Base-by-base conservation (phyloP, 2,329 filamentous ascomycete species). In the Stagonosporopsis rhizophila region DNA sequence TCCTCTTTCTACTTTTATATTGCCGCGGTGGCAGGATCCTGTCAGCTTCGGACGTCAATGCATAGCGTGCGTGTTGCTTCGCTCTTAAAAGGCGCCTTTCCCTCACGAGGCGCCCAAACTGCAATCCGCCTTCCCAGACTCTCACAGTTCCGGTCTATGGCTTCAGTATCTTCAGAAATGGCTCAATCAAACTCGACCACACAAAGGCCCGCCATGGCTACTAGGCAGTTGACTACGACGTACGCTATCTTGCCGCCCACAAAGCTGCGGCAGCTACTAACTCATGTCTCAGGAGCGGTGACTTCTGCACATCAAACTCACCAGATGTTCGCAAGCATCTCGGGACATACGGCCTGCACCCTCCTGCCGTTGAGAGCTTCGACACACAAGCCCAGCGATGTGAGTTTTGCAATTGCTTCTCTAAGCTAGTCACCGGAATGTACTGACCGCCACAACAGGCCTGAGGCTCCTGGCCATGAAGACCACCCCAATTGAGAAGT, bases 401-500 rank as follows among this genome's bases (percentile, higher is more conserved):
- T 82, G 61, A 68, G 75, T 67, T 28, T 20, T 20, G 19, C 40
- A 34, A 19, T n/a, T 12, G n/a, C 20, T 34, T 7, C 6, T 14
- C 19, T 2, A 28, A 4, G 25, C 12, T 34, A 48, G 22, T 42
- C 17, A 19, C 11, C 27, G 12, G 12, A 50, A 34, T 27, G 12
- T 32, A 34, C 58, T 67, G 28, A 66, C 44, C 3, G 76, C 83
- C 87, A 78, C 83, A 76, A 17, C 68, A 78, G 89, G 88, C 72
- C 86, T 93, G 79, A 87, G 87, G 76, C 88, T 92, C 80, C 88
- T 94, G 69, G 83, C 87, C 55, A 84, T 84, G 59, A 87, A 89
- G 61, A 79, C 84, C 61, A 90, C 89, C 42, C 80, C 81, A 63
- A 87, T 95, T 69, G 90, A 94, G 83, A 91, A 90, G 80, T 94